These are phyloP conservation scores for Pulveroboletus ravenelii DNA, from an alignment of 768 basidiomycete species.

Conservation along the genomic window DNA sequence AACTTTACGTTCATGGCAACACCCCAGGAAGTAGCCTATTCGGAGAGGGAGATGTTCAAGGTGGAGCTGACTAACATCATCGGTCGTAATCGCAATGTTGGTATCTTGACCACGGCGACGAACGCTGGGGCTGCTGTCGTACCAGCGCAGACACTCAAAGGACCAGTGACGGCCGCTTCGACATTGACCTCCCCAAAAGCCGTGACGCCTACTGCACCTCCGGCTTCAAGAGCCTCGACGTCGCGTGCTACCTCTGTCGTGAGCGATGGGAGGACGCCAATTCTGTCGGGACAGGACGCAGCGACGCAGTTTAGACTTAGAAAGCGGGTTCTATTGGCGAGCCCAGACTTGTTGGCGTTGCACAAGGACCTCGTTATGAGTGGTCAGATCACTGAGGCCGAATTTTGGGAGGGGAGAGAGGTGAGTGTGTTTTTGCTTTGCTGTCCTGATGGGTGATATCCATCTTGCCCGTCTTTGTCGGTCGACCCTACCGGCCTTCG, in stretches of 20 bases:
- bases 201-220: conserved; percentile 28
- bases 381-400: conserved; percentile 82
- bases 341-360: conserved; percentile 71
- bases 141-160: conserved; percentile 21
- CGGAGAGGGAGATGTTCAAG: conserved; percentile 82
- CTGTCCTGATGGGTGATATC: conserved; percentile 2
- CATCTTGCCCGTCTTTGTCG: background rate
- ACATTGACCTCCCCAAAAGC: conserved; percentile 20
- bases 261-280: conserved; percentile 49
- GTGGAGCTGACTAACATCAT: conserved; percentile 73
- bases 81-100: conserved; percentile 56
- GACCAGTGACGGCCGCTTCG: conserved; percentile 17
- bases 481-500: background rate
- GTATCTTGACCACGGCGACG: conserved; percentile 8
- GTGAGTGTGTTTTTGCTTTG: conserved; percentile 37
- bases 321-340: conserved; percentile 73
- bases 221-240: conserved; percentile 41
- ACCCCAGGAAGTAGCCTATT: conserved; percentile 54
- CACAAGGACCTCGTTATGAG: conserved; percentile 87
- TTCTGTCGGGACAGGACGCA: conserved; percentile 54
- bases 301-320: conserved; percentile 67
- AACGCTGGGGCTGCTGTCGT: conserved; percentile 15
- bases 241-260: conserved; percentile 64
- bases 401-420: conserved; percentile 98
- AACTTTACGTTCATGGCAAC: conserved; percentile 74